Evolutionary conservation across 176 grass and related monocot species (phyloP), one percentile per base, ranked within the genome.

Genomic region (Oryza meyeriana): DNA sequence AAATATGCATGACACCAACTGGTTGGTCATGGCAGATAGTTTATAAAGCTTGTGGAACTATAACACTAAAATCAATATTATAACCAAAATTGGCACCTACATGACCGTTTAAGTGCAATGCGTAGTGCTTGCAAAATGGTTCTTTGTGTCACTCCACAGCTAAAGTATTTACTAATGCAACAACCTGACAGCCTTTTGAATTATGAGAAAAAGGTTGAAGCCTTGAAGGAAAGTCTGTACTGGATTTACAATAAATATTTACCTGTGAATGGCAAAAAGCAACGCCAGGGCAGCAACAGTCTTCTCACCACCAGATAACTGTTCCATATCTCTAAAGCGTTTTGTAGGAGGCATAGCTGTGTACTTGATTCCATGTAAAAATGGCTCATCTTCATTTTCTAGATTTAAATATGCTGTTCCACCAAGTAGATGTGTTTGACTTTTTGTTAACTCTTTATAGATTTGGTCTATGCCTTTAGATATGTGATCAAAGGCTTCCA

Each of bases 261-360:
- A 98, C 95, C 95, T 98, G 92, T 98, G 95, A 86, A 98, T 98
- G 18, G 95, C 78, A 90, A 98, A 98, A 67, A 98, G 95, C 88
- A 98, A 78, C 64, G 95, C 92, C 55, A 98, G 85, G 77, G 95
- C 95, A 79, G 95, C 95, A 32, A 98, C 92, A 76, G 95, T 95
- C 88, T 98, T 98, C 88, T 98, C 95, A 27, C 92, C 95, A 69
- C 95, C 95, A 6, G 95, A 98, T 87, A 98, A 91, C 79, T 95
- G 95, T 40, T 98, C 95, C 95, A 98, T 98, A 79, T 98, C 92
- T 71, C 92, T 92, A 82, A 98, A 98, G 29, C 92, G 90, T 71
- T 98, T 98, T n/a, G 92, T 95, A 77, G 95, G 95, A 32, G 92
- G 92, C 92, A 98, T 98, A 74, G 92, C 92, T 76, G 95, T 98